Evolutionary conservation across 2,329 filamentous ascomycete species (phyloP), one percentile per base, ranked within the genome.

Genomic region (Fusarium phyllophilum): DNA sequence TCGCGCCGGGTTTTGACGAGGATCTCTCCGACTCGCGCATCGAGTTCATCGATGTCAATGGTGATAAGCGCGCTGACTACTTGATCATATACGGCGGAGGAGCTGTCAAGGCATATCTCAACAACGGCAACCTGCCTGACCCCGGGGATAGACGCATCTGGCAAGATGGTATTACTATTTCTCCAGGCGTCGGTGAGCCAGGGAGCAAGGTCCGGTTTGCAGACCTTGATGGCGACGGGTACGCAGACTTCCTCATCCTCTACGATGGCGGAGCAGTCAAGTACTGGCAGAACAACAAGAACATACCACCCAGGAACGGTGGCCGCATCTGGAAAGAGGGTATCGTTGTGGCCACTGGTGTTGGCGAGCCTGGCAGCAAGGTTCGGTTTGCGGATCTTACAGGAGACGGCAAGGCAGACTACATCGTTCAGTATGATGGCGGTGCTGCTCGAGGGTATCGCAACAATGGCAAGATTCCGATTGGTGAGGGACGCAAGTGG

Each of bases 71-170:
- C 4, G 51, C 66, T 17, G 72, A 75, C n/a, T 76, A 76, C 39
- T 15, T 76, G 7, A 33, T 76, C 36, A 62, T 70, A 8, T 76
- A 76, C 41, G 46, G 54, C 9, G 74, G 74, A 10, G 73, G 74
- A 15, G 36, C 73, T 42, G 73, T 72, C 31, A 74, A 73, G 22
- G 66, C 69, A 4, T 73, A 63, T 51, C 61, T 59, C 18, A 74
- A 73, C 48, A 71, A 49, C 36, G 49, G 61, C 2, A 59, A 62
- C 13, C n/a, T 65, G 4, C 56, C 56, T 0, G 18, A 52, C 6
- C 34, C 54, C 13, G 62, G 59, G 6, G 46, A 56, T 33, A 38
- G 39, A 3, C 56, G 62, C 3, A 68, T 60, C 20, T 71, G 70
- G 66, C 42, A 72, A 13, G 24, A 65, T 8, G 36, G 59, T 0